Evolutionary conservation across 2,329 filamentous ascomycete genomes (phyloP), one percentile per base, ranked within the genome.

Genomic region (Colletotrichum destructivum): DNA sequence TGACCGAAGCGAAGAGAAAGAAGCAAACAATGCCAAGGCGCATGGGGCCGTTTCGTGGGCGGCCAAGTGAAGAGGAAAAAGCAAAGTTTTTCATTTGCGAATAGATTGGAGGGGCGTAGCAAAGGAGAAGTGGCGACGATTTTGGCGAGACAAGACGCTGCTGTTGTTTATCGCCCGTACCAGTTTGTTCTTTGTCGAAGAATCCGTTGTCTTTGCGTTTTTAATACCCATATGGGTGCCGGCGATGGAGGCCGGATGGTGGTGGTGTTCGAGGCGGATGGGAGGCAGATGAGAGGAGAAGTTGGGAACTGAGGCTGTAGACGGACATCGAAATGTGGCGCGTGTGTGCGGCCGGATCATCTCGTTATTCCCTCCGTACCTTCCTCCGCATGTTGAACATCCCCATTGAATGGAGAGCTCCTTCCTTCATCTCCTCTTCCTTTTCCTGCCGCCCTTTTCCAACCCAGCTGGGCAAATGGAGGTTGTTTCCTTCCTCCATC

Each of bases 11-110:
- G 13, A n/a, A 6, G 18, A 31, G 21, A 16, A 31, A 52, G 44
- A 56, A 12, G 35, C 35, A 38, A 38, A n/a, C 52, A 51, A 11
- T 35, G 21, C 38, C 46, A 62, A 62, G 47, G 21, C 1, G 31
- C 60, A 49, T 7, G 11, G 18, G 18, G 18, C 23, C 46, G 21
- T 11, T n/a, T 18, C 21, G 31, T 23, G 46, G 42, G 52, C 52
- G 15, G 56, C 26, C 63, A 59, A 42, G 35, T 38, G 56, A 38
- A 59, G 56, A 68, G 11, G 46, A 54, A 71, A 71, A 71, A 71
- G 68, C 64, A 71, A 62, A 16, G 2, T 38, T 8, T 40, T 52
- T 40, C 13, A 57, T 62, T 57, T 59, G 52, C 15, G 15, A 21
- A 26, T 18, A 51, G 52, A 59, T 69, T 59, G 23, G 31, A 56